A percentile compares a stretch with the other conserved stretches of the same genome.
Evolutionary conservation across 192 early-diverging fungal species (phyloP).

Genomic region (Podochytrium sp.): DNA sequence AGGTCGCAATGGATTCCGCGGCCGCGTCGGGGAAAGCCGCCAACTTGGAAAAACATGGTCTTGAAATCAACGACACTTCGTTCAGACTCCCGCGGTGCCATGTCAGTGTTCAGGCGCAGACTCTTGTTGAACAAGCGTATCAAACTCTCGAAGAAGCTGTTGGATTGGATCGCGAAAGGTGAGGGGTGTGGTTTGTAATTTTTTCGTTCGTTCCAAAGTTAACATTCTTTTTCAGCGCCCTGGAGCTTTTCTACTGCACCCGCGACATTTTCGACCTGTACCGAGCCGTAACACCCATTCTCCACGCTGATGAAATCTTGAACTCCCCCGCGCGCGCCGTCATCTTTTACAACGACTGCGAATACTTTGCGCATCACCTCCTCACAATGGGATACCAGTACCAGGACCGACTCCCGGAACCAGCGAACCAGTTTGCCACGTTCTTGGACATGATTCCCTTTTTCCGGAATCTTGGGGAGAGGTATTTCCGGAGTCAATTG

Average conservation of each 20-base stretch:
- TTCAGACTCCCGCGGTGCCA: slow-evolving; percentile 41
- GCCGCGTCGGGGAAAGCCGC: slow-evolving; percentile 6
- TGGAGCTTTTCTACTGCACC: slow-evolving; percentile 35
- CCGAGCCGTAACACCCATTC: slow-evolving; percentile 63
- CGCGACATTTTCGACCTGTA: slow-evolving; percentile 63
- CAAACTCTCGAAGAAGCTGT: slow-evolving; percentile 29
- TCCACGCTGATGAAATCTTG: slow-evolving; percentile 58
- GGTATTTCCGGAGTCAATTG: slow-evolving; percentile 57
- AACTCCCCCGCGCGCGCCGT: slow-evolving; percentile 56
- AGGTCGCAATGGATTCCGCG: not conserved
- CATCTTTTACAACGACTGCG: slow-evolving; percentile 73
- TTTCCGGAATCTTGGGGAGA: slow-evolving; percentile 55
- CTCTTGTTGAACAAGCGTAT: slow-evolving; percentile 45
- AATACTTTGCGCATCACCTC: slow-evolving; percentile 50
- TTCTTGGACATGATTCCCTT: slow-evolving; percentile 58
- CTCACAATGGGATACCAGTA: slow-evolving; percentile 54
- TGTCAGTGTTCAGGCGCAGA: slow-evolving; percentile 44
- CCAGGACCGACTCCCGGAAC: slow-evolving; percentile 40
- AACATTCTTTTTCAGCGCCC: slow-evolving; percentile 10
- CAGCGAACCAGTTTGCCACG: slow-evolving; percentile 38
- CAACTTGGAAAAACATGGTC: slow-evolving; percentile 14
- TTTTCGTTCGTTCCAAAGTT: not conserved
- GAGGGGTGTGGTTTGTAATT: not conserved
- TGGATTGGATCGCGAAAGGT: slow-evolving; percentile 22
- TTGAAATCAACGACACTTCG: slow-evolving; percentile 1